phyloP scores from a whole-genome alignment of 192 early-diverging fungal species.

The Umbelopsis ramanniana region DNA sequence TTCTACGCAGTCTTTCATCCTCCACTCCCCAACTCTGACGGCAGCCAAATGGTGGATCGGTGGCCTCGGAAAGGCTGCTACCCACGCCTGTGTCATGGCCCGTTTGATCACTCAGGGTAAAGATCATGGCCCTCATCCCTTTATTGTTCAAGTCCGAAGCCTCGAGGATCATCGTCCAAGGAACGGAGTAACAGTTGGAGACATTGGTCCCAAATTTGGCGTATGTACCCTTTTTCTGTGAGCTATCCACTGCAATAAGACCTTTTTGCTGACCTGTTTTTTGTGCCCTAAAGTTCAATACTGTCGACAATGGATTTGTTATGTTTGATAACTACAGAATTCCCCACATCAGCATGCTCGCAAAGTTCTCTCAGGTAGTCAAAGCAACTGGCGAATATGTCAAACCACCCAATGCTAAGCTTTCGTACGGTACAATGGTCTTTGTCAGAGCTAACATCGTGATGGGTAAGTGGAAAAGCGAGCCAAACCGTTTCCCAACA shows the following conservation, averaged over 20 bases:
- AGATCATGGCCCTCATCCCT: slow-evolving; percentile 67
- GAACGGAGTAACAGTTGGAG: slow-evolving; percentile 63
- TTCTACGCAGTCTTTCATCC: slow-evolving; percentile 74
- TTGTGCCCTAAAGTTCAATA: slow-evolving; percentile 26
- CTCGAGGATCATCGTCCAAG: slow-evolving; percentile 62
- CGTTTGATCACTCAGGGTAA: slow-evolving; percentile 60
- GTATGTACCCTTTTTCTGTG: slow-evolving; percentile 27
- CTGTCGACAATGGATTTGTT: slow-evolving; percentile 38
- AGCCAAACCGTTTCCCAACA: too few relatives aligned
- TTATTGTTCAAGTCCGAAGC: slow-evolving; percentile 66
- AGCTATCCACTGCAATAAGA: slow-evolving; percentile 55
- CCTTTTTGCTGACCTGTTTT: not conserved
- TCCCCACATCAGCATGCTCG: slow-evolving; percentile 64
- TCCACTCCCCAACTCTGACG: slow-evolving; percentile 57
- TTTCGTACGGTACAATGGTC: slow-evolving; percentile 72
- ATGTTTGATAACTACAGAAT: slow-evolving; percentile 56
- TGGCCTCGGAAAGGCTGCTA: slow-evolving; percentile 56
- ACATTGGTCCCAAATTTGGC: slow-evolving; percentile 68
- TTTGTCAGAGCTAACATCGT: slow-evolving; percentile 65
- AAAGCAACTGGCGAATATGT: slow-evolving; percentile 55
- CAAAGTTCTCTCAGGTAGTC: slow-evolving; percentile 61
- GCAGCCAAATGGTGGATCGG: slow-evolving; percentile 72
- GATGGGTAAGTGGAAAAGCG: slow-evolving; percentile 8
- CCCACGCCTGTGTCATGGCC: slow-evolving; percentile 68
- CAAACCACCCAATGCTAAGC: slow-evolving; percentile 62